Percentiles rank a stretch among this genome's conserved stretches.
Evolutionary conservation across 1,139 yeast species (phyloP).

Genomic region (Geotrichum macrosporum): DNA sequence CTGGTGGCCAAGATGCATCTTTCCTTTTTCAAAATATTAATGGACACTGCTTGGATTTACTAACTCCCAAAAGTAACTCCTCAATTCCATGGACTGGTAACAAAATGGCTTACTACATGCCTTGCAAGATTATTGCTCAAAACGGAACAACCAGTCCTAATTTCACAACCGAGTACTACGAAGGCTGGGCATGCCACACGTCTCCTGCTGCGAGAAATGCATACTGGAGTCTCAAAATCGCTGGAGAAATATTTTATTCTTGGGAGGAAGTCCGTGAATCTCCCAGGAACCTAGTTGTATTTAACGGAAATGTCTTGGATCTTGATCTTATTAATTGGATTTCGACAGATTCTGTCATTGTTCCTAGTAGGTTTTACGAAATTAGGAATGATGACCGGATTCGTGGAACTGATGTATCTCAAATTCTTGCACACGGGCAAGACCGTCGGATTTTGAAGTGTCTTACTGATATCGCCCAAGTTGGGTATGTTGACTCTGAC

Average conservation of each 20-base stretch:
- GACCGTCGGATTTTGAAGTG: slow-evolving; percentile 58
- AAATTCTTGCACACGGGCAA: slow-evolving; percentile 32
- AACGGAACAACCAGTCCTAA: slow-evolving; percentile 41
- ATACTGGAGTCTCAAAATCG: slow-evolving; percentile 52
- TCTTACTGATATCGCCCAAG: slow-evolving; percentile 69
- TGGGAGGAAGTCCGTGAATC: slow-evolving; percentile 70
- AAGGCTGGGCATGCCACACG: slow-evolving; percentile 78
- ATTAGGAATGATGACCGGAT: slow-evolving; percentile 48
- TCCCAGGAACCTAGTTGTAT: slow-evolving; percentile 65
- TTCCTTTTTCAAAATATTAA: slow-evolving; percentile 82
- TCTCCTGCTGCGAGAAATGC: slow-evolving; percentile 54
- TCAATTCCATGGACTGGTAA: slow-evolving; percentile 59
- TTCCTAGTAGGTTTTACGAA: slow-evolving; percentile 66
- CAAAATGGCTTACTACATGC: slow-evolving; percentile 83
- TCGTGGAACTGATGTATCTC: slow-evolving; percentile 20
- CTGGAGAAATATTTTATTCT: slow-evolving; percentile 69
- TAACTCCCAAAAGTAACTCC: slow-evolving; percentile 35
- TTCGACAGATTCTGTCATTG: slow-evolving; percentile 42
- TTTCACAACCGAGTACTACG: slow-evolving; percentile 43
- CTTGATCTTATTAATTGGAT: slow-evolving; percentile 66
- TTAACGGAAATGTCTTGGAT: slow-evolving; percentile 78
- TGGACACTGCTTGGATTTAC: slow-evolving; percentile 71
- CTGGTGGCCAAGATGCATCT: slow-evolving; percentile 72
- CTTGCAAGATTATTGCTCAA: slow-evolving; percentile 63
- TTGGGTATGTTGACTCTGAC: slow-evolving; percentile 74